A percentile compares a stretch with the other conserved stretches of the same genome.
These are phyloP conservation scores for Daldinia bambusicola DNA, from an alignment of 495 filamentous ascomycete species.

Conservation along the genomic window DNA sequence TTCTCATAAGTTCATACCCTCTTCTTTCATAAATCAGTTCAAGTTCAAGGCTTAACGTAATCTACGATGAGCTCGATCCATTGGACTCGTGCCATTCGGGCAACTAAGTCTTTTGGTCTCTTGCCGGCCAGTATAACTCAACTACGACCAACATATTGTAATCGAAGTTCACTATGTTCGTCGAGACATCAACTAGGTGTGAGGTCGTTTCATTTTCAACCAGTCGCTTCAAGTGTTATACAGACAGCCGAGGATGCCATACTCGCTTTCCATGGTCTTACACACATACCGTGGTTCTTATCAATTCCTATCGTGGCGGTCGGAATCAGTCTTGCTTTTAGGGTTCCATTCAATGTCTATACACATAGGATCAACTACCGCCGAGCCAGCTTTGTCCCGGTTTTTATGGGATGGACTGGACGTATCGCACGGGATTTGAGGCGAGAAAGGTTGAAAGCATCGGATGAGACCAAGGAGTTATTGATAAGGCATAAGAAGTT, in stretches of 20 bases:
- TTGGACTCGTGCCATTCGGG: slow-evolving; percentile 16
- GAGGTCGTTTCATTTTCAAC: slow-evolving; percentile 32
- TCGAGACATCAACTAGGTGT: slow-evolving; percentile 1
- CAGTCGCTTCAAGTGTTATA: slow-evolving; percentile 58
- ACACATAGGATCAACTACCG: slow-evolving; percentile 54
- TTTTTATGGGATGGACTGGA: slow-evolving; percentile 62
- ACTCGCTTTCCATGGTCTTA: slow-evolving; percentile 67
- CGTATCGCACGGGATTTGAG: slow-evolving; percentile 45
- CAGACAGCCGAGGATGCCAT: slow-evolving; percentile 66
- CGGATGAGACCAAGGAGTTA: slow-evolving; percentile 31
- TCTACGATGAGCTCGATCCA: slow-evolving; percentile 23
- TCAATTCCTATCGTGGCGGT: slow-evolving; percentile 77
- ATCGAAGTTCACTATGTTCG: background rate
- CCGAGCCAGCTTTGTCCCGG: slow-evolving; percentile 58
- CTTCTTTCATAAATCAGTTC: background rate
- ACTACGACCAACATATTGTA: slow-evolving; percentile 2
- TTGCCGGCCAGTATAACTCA: slow-evolving; percentile 11
- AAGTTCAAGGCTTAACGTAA: slow-evolving; percentile 7
- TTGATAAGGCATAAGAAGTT: slow-evolving; percentile 47
- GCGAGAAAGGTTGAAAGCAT: slow-evolving; percentile 20
- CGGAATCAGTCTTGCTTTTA: slow-evolving; percentile 66
- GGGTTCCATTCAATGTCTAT: slow-evolving; percentile 69
- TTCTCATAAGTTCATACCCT: background rate
- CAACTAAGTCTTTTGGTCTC: slow-evolving; percentile 23
- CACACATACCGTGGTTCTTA: slow-evolving; percentile 73